These are phyloP conservation scores for Syncephalis plumigaleata DNA, from an alignment of 371 early-diverging fungal genomes.

Conservation along the genomic window DNA sequence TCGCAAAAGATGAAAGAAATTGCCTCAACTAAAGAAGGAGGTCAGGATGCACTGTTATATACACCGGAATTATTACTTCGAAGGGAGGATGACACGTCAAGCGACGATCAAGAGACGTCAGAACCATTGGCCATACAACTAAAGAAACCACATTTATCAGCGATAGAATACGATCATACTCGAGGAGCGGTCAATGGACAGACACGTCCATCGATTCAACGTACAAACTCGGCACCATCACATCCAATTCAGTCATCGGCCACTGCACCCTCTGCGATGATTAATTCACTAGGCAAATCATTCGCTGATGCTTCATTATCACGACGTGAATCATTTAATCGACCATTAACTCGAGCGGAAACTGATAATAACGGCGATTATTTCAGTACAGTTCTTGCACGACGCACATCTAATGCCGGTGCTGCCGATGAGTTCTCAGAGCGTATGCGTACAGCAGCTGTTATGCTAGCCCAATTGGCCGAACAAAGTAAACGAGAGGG, in stretches of 20 bases:
- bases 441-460: conserved; percentile 88
- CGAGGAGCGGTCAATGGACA: not conserved
- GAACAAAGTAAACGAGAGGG: conserved; percentile 40
- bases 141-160: no score
- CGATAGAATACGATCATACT: no score
- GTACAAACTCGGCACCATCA: conserved; percentile 7
- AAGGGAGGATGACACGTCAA: not conserved
- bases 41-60: no score
- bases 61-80: no score
- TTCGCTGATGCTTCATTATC: no score
- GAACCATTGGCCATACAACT: not conserved
- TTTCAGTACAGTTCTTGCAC: conserved; percentile 15
- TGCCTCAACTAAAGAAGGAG: no score
- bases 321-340: no score
- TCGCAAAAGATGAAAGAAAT: no score
- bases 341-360: no score
- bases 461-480: conserved; percentile 88
- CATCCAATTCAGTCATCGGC: conserved; percentile 2
- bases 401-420: conserved; percentile 16
- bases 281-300: conserved; percentile 3
- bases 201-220: not conserved
- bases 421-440: conserved; percentile 73
- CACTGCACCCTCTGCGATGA: not conserved
- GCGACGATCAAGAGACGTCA: no score
- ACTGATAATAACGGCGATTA: conserved; percentile 13